These are phyloP conservation scores for Typha latifolia DNA, from an alignment of 176 grass and related monocot species.

Conservation along the genomic window DNA sequence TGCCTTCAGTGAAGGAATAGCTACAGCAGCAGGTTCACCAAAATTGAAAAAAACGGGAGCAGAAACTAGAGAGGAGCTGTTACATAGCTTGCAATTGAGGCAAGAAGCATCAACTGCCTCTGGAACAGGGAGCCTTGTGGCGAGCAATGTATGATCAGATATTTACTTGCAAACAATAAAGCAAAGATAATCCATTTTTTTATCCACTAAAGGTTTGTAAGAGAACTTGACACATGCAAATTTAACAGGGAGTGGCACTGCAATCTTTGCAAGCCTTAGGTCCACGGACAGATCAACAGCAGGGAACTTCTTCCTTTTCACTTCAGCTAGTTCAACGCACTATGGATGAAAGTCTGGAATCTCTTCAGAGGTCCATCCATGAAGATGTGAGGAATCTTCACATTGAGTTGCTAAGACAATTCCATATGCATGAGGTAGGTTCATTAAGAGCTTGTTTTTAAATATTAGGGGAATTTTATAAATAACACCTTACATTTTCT, in stretches of 20 bases:
- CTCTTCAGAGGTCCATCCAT: slow-evolving; percentile 84
- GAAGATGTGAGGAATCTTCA: slow-evolving; percentile 93
- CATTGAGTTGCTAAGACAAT: slow-evolving; percentile 88
- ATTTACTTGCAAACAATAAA: slow-evolving; percentile 6
- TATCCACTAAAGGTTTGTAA: not conserved
- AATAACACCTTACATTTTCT: not conserved
- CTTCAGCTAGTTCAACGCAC: slow-evolving; percentile 91
- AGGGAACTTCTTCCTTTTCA: slow-evolving; percentile 71
- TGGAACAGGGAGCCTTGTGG: slow-evolving; percentile 28
- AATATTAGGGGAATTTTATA: not conserved
- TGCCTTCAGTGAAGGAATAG: slow-evolving; percentile 82
- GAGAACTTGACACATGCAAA: not conserved
- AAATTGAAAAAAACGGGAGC: slow-evolving; percentile 91
- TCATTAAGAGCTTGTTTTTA: slow-evolving; percentile 5
- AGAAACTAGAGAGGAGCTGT: slow-evolving; percentile 86
- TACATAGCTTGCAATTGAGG: slow-evolving; percentile 51
- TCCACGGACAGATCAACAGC: slow-evolving; percentile 47
- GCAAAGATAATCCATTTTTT: not conserved
- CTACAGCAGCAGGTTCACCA: slow-evolving; percentile 60
- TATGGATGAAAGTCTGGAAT: slow-evolving; percentile 80
- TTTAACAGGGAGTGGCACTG: slow-evolving; percentile 39
- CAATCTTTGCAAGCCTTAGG: slow-evolving; percentile 30
- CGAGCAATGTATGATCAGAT: slow-evolving; percentile 50
- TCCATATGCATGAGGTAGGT: slow-evolving; percentile 91
- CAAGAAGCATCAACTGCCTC: slow-evolving; percentile 44